Conservation (phyloP, 148 eudicot genomes). For the Vaccinium myrtillus region DNA sequence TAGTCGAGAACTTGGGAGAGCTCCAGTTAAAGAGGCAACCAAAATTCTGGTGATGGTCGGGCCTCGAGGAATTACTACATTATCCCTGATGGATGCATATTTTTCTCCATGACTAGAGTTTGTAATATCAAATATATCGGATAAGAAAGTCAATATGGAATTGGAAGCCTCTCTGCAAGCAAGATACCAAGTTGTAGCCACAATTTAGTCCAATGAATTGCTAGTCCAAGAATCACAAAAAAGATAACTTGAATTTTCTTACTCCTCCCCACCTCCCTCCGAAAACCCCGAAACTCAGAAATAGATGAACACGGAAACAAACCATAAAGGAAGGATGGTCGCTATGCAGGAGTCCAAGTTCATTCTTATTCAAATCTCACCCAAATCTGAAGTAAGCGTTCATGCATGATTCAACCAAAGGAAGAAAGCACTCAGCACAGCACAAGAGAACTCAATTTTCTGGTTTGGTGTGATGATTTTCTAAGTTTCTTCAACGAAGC, state of each 20-base stretch:
- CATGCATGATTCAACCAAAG: not conserved
- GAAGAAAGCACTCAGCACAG: not conserved
- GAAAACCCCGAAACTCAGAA: not conserved
- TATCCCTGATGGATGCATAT: slow-evolving; percentile 65
- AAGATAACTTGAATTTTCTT: not conserved
- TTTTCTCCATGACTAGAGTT: slow-evolving; percentile 60
- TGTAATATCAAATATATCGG: slow-evolving; percentile 83
- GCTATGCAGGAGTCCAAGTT: not conserved
- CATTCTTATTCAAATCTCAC: not conserved
- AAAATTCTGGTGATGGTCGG: slow-evolving; percentile 73
- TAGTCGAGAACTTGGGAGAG: slow-evolving; percentile 89
- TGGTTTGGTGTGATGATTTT: not conserved
- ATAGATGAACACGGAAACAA: not conserved
- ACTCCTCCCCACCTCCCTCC: not conserved
- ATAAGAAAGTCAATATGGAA: slow-evolving; percentile 84
- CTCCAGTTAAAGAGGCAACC: slow-evolving; percentile 87
- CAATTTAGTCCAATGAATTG: not conserved
- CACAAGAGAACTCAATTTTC: not conserved
- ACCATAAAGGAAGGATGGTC: not conserved
- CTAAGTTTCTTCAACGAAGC: not conserved
- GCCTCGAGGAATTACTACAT: slow-evolving; percentile 82
- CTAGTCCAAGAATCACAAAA: not conserved
- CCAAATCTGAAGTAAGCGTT: not conserved
- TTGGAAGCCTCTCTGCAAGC: slow-evolving; percentile 96
- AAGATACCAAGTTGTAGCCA: slow-evolving; percentile 4